Evolutionary conservation across 2,329 filamentous ascomycete genomes (phyloP).

Genomic region (Cytospora mali): DNA sequence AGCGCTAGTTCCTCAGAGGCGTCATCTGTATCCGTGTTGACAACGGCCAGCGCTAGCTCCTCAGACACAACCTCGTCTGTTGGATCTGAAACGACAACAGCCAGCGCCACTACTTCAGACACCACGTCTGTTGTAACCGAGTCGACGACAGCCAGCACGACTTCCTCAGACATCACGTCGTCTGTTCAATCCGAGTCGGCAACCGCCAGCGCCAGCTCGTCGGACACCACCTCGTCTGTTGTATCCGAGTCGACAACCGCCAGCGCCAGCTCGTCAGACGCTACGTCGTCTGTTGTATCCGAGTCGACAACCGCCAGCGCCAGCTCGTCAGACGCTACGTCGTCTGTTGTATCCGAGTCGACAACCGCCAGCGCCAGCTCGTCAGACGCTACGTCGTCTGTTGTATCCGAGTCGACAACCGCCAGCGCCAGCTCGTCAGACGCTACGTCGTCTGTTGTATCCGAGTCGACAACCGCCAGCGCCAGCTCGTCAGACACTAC

Average conservation of each 20-base stretch:
- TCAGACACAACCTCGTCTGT: too few species aligned
- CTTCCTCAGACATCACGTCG: background rate
- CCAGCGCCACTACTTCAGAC: too few species aligned
- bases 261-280: constrained; percentile 3
- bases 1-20: too few species aligned
- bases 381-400: background rate
- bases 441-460: too few species aligned
- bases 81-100: too few species aligned
- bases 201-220: background rate
- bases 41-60: too few species aligned
- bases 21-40: too few species aligned
- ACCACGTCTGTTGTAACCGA: background rate
- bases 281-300: background rate
- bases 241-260: background rate
- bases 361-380: constrained; percentile 8
- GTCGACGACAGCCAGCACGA: background rate
- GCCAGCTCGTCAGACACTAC: constrained; percentile 10
- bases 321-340: background rate
- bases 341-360: background rate
- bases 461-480: constrained; percentile 1
- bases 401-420: background rate
- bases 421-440: constrained; percentile 6
- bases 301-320: background rate
- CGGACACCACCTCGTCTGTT: background rate
- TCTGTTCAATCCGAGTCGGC: background rate